These are phyloP conservation scores for Schizonepeta tenuifolia DNA, from an alignment of 257 asterid species.

Conservation along the genomic window DNA sequence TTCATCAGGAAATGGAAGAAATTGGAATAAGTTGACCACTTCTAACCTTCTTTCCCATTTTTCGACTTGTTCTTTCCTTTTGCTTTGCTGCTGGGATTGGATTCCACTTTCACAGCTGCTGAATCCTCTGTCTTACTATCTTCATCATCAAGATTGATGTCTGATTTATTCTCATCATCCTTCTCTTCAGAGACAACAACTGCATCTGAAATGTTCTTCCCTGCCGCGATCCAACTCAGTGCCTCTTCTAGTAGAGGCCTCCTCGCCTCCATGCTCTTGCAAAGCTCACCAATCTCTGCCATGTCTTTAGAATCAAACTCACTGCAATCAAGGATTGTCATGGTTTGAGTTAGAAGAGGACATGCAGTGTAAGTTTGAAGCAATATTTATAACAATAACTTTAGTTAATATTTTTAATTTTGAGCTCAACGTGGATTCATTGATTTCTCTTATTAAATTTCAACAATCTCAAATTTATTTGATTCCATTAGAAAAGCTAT, in stretches of 20 bases:
- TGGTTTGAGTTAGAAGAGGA: not conserved
- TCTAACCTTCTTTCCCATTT: conserved; percentile 30
- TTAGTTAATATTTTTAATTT: too few relatives aligned
- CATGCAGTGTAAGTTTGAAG: not conserved
- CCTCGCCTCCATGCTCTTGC: conserved; percentile 32
- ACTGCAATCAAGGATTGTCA: conserved; percentile 24
- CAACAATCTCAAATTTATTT: too few relatives aligned
- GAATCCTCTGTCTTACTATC: conserved; percentile 7
- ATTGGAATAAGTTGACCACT: not conserved
- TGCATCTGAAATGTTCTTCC: not conserved
- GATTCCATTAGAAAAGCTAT: too few relatives aligned
- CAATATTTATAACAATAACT: not conserved
- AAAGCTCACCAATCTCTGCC: conserved; percentile 20
- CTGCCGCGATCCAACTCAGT: not conserved
- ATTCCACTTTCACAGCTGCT: conserved; percentile 9
- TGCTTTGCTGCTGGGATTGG: conserved; percentile 12
- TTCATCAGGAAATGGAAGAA: not conserved
- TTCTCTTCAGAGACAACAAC: not conserved
- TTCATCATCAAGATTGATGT: not conserved
- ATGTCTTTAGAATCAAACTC: conserved; percentile 6
- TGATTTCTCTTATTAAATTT: too few relatives aligned
- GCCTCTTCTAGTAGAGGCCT: conserved; percentile 26
- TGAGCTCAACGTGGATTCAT: not conserved
- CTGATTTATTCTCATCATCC: not conserved
- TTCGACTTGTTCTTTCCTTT: conserved; percentile 24